A percentile compares a stretch with the other conserved stretches of the same genome.
phyloP scores from a whole-genome alignment of 2,329 filamentous ascomycete species.

The Claviceps sp. region DNA sequence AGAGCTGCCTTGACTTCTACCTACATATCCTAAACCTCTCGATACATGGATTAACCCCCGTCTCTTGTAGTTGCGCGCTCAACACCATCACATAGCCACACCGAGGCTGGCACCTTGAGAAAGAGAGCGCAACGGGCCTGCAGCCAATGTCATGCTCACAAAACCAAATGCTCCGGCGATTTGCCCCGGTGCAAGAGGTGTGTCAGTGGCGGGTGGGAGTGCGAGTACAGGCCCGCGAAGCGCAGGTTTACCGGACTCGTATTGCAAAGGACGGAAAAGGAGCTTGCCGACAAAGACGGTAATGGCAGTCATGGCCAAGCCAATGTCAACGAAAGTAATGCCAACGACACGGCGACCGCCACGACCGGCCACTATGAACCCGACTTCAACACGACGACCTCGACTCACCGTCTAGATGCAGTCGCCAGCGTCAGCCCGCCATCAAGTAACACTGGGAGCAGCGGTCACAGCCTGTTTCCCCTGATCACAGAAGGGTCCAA shows the following conservation, averaged over 20 bases:
- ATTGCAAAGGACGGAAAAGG: conserved; percentile 9
- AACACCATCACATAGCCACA: conserved; percentile 26
- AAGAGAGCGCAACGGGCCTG: conserved; percentile 30
- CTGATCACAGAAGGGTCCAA: conserved; percentile 13
- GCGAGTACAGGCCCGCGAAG: conserved; percentile 27
- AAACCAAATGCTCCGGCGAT: conserved; percentile 30
- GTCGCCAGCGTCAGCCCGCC: conserved; percentile 11
- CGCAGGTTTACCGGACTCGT: conserved; percentile 24
- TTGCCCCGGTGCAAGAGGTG: conserved; percentile 26
- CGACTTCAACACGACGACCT: conserved; percentile 3
- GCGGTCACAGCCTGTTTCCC: conserved; percentile 7
- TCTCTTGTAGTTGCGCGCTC: conserved; percentile 21
- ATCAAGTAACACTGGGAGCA: conserved; percentile 5
- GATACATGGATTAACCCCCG: background rate
- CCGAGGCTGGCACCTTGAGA: conserved; percentile 27
- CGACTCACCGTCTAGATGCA: conserved; percentile 6
- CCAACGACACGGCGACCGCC: background rate
- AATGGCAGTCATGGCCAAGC: background rate
- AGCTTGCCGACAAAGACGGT: background rate
- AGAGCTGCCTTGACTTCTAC: too few species aligned
- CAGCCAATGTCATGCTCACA: conserved; percentile 27
- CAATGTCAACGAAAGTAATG: background rate
- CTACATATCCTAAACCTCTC: too few species aligned
- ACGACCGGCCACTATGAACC: background rate
- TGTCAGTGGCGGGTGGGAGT: conserved; percentile 19